Conservation (phyloP, 257 asterid genomes). For the Nemophila menziesii region DNA sequence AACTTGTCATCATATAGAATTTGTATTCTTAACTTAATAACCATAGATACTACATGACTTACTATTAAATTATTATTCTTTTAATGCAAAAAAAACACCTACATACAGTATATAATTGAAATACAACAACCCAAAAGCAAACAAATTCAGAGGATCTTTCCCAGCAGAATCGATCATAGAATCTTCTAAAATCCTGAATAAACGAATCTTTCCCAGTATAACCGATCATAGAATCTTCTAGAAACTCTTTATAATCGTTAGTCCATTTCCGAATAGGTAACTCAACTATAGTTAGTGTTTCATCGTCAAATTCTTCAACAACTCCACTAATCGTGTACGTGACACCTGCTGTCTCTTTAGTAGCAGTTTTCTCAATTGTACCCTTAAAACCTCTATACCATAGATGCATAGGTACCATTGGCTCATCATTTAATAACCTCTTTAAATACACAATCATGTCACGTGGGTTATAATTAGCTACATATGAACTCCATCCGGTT, state of each 20-base stretch:
- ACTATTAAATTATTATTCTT: no score
- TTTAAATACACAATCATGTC: slow-evolving; percentile 71
- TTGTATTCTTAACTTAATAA: no score
- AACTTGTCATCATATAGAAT: no score
- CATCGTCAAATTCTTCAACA: slow-evolving; percentile 63
- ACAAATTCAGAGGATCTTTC: no score
- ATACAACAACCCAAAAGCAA: no score
- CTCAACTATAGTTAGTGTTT: slow-evolving; percentile 57
- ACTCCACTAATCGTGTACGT: slow-evolving; percentile 62
- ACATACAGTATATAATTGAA: no score
- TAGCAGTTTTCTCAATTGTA: slow-evolving; percentile 50
- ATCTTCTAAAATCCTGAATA: no score
- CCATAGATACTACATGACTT: no score
- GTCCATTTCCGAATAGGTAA: slow-evolving; percentile 92
- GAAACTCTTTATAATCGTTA: slow-evolving; percentile 83
- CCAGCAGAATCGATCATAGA: no score
- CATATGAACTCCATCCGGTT: slow-evolving; percentile 89
- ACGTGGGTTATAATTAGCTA: slow-evolving; percentile 82
- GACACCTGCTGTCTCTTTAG: slow-evolving; percentile 51
- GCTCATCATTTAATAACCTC: slow-evolving; percentile 60
- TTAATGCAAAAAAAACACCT: no score
- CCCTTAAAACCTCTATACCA: slow-evolving; percentile 93
- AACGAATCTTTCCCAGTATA: slow-evolving; percentile 72
- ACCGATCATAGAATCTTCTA: no score
- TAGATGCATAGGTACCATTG: slow-evolving; percentile 73